These are phyloP conservation scores for Myriosclerotinia scirpicola DNA, from an alignment of 2,329 filamentous ascomycete species.

Conservation along the genomic window DNA sequence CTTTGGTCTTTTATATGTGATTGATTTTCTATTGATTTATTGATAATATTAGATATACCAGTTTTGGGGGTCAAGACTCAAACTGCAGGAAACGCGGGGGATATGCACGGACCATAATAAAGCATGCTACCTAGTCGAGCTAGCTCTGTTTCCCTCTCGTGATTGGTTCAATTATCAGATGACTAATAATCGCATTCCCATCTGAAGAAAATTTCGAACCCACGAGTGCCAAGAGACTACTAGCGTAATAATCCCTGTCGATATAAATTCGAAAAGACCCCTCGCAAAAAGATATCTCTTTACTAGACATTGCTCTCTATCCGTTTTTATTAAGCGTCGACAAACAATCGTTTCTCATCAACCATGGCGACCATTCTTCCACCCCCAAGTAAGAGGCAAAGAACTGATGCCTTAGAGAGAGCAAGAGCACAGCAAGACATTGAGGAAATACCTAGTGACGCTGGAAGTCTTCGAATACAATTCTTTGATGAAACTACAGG, in stretches of 20 bases:
- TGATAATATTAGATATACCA: no score
- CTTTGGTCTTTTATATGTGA: no score
- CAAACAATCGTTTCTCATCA: not conserved
- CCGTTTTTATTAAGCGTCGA: not conserved
- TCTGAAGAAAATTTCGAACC: not conserved
- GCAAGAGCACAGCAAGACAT: constrained; percentile 75
- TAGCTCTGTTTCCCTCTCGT: no score
- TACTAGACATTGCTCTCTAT: not conserved
- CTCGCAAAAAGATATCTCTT: not conserved
- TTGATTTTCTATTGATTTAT: no score
- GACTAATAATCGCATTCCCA: not conserved
- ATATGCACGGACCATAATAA: not conserved
- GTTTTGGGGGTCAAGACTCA: no score
- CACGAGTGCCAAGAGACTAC: not conserved
- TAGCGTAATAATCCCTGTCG: not conserved
- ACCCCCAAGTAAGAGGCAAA: constrained; percentile 87
- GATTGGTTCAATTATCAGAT: not conserved
- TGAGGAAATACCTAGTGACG: constrained; percentile 62
- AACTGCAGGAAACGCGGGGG: not conserved
- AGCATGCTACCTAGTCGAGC: not conserved
- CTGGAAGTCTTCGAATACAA: constrained; percentile 79
- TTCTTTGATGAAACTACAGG: constrained; percentile 82
- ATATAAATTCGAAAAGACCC: constrained; percentile 3
- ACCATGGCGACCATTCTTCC: constrained; percentile 77
- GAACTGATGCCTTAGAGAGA: constrained; percentile 69